Base-by-base conservation (phyloP, 1,139 yeast species). In the Pneumocystis carinii region DNA sequence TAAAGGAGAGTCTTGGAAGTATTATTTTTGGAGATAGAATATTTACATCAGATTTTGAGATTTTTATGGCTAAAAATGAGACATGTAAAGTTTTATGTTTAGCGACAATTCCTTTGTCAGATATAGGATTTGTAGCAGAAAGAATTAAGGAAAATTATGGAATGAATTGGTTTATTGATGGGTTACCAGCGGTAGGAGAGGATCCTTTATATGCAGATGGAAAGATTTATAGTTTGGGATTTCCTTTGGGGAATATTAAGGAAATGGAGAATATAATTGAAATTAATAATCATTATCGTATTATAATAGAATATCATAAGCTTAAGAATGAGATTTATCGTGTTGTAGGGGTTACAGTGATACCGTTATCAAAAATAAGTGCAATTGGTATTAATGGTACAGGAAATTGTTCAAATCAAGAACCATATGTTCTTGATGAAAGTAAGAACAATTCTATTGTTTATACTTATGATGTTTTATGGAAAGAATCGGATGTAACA, bases 21-120 rank as follows among this genome's bases (percentile, higher is more conserved):
- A 86, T 92, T 67, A 79, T 92, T 65, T 90, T 94, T 74, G 98
- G 99, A 66, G 98, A 92, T 75, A 81, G 98, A 72, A 90, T 92
- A 67, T 90, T 87, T 78, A 86, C 88, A 72, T 89, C 97, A 8
- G 97, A 97, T 1, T 89, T 87, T 71, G 81, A 86, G 64, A 77
- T 92, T 68, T 78, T 81, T 61, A 87, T 92, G 95, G 78, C 87
- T 69, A 81, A 87, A 73, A 81, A 86, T 67, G 81, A 81, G 69
- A 72, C 78, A 12, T 92, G 98, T 78, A 78, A 78, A 64, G 69
- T 72, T 32, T 76, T 90, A 62, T 92, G 99, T 75, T 69, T 79
- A 1, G 70, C 79, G 1, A 69, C 69, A 2, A 89, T 88, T 72
- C 79, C 85, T 48, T 79, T 81, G 41, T 73, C 81, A 6, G 96